Evolutionary conservation across 371 early-diverging fungal species (phyloP).

Genomic region (Circinella umbellata): DNA sequence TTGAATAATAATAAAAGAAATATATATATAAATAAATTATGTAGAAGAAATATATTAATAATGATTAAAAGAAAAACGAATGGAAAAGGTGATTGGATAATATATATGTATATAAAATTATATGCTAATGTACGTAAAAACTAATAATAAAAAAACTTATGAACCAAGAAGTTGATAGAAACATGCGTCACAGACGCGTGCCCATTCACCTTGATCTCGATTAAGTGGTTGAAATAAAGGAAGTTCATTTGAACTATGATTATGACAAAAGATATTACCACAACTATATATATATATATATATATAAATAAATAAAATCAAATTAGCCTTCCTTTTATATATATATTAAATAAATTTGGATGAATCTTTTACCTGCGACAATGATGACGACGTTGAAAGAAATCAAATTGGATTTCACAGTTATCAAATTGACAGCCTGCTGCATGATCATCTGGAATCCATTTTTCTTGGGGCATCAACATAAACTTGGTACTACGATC

Average conservation of each 20-base stretch:
- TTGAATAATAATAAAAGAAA: too few species aligned
- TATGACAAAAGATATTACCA: conserved; percentile 31
- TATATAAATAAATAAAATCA: too few species aligned
- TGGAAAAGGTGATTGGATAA: too few species aligned
- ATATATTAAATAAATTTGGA: too few species aligned
- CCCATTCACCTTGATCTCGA: conserved; percentile 27
- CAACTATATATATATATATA: conserved; percentile 19
- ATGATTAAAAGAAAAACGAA: too few species aligned
- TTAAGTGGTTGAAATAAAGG: conserved; percentile 23
- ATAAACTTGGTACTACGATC: conserved; percentile 22
- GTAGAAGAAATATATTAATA: too few species aligned
- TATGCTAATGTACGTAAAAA: background rate
- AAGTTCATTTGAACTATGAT: conserved; percentile 29
- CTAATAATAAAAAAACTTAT: background rate
- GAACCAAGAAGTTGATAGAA: conserved; percentile 21
- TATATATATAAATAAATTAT: too few species aligned
- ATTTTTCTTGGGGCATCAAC: conserved; percentile 17
- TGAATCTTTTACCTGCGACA: conserved; percentile 42
- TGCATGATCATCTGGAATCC: conserved; percentile 23
- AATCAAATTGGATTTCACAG: conserved; percentile 23
- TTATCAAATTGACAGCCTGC: conserved; percentile 24
- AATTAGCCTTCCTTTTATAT: too few species aligned
- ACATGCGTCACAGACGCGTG: conserved; percentile 33
- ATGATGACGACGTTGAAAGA: conserved; percentile 29
- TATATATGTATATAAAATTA: background rate